Conservation (phyloP, 2,329 filamentous ascomycete genomes). For the Aureobasidium leucospermi region DNA sequence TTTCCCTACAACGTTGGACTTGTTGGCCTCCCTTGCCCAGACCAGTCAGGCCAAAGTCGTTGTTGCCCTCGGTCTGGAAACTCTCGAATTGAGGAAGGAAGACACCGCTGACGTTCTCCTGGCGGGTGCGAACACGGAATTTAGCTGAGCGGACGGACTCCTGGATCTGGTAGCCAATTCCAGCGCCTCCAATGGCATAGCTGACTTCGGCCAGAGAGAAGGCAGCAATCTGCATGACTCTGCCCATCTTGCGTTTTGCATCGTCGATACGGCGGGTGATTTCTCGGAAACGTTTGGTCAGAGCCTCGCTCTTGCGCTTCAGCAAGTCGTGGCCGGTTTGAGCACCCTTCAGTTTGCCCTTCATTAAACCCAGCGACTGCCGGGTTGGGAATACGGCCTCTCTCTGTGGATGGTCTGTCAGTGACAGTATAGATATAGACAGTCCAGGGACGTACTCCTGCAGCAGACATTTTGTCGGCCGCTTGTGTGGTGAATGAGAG, state of each 20-base stretch:
- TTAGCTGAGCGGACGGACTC: slow-evolving; percentile 89
- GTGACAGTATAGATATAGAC: background rate
- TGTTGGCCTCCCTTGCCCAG: slow-evolving; percentile 96
- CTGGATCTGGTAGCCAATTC: slow-evolving; percentile 95
- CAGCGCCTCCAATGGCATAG: slow-evolving; percentile 81
- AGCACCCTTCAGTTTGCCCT: slow-evolving; percentile 84
- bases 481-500: background rate
- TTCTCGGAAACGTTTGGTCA: slow-evolving; percentile 74
- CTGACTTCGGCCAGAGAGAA: slow-evolving; percentile 97
- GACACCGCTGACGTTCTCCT: slow-evolving; percentile 98
- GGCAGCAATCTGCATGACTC: slow-evolving; percentile 97
- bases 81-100: slow-evolving; percentile 90
- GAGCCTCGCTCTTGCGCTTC: slow-evolving; percentile 95
- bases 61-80: slow-evolving; percentile 79
- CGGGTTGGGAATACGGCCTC: slow-evolving; percentile 97
- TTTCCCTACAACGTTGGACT: slow-evolving; percentile 89
- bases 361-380: slow-evolving; percentile 95
- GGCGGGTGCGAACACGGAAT: slow-evolving; percentile 87
- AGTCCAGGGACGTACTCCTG: slow-evolving; percentile 27
- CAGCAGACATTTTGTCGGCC: slow-evolving; percentile 32
- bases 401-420: slow-evolving; percentile 50
- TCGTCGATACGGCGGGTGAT: slow-evolving; percentile 97
- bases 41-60: slow-evolving; percentile 93
- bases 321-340: slow-evolving; percentile 80
- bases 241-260: slow-evolving; percentile 97